Evolutionary conservation across 805 yeast species (phyloP).

Genomic region (Yarrowia sp.): DNA sequence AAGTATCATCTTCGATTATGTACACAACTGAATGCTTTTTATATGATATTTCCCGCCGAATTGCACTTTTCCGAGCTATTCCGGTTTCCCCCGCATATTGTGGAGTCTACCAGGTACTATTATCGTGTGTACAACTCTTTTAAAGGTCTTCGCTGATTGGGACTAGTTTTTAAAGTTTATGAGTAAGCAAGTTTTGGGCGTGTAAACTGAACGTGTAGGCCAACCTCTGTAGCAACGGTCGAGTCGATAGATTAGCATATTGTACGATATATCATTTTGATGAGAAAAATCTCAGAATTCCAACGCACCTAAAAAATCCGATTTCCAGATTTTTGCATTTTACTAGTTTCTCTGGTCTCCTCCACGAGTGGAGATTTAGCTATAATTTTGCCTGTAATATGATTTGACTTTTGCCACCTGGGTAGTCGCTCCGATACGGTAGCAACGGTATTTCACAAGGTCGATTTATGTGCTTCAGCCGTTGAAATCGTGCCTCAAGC

Average conservation of each 20-base stretch:
- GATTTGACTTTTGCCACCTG: neutral
- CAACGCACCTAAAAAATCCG: neutral
- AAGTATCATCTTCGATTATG: neutral
- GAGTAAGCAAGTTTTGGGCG: neutral
- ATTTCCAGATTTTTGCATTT: neutral
- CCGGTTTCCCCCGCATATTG: conserved; percentile 25
- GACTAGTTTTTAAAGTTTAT: neutral
- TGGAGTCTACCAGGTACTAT: neutral
- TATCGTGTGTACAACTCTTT: conserved; percentile 12
- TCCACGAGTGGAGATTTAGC: neutral
- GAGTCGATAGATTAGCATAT: too few relatives aligned
- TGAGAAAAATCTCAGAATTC: neutral
- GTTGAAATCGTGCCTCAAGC: too few relatives aligned
- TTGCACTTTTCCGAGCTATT: neutral
- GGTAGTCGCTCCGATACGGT: neutral
- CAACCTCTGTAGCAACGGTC: too few relatives aligned
- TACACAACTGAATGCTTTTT: neutral
- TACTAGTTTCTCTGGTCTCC: neutral
- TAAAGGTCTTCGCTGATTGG: conserved; percentile 12
- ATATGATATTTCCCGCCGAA: neutral
- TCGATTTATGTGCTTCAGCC: neutral
- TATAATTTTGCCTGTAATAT: neutral
- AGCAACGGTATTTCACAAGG: neutral
- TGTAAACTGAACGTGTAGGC: neutral
- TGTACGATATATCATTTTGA: neutral